Evolutionary conservation across 768 basidiomycete genomes (phyloP).

Genomic region (Cytidiella melzeri): DNA sequence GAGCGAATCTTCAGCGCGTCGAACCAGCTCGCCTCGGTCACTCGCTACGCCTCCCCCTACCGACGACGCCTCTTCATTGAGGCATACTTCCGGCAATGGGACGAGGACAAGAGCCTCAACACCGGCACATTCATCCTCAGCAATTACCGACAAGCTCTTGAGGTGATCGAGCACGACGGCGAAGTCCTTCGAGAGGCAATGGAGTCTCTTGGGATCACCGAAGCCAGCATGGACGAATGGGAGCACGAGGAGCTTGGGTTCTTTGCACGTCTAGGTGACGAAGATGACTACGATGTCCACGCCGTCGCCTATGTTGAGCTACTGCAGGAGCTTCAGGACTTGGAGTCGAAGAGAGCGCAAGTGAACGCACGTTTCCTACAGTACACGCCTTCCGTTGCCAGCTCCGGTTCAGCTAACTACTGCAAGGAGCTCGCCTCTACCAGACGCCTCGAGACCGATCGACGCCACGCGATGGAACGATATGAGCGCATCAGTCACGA

Average conservation of each 20-base stretch:
- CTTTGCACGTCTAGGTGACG: conserved; percentile 22
- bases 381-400: neutral
- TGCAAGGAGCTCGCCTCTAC: conserved; percentile 14
- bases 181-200: conserved; percentile 11
- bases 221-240: conserved; percentile 19
- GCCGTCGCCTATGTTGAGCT: conserved; percentile 29
- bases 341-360: conserved; percentile 5
- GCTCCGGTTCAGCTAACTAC: neutral
- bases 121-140: conserved; percentile 21
- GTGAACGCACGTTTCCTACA: conserved; percentile 1
- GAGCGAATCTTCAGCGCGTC: conserved; percentile 26
- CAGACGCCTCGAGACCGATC: conserved; percentile 20
- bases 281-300: conserved; percentile 23
- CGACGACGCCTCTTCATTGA: conserved; percentile 9
- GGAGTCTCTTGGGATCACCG: conserved; percentile 9
- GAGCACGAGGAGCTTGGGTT: conserved; percentile 17
- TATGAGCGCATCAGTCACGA: conserved; percentile 13
- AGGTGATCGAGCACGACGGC: conserved; percentile 18
- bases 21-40: conserved; percentile 19
- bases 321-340: conserved; percentile 17
- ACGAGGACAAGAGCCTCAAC: conserved; percentile 22
- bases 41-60: conserved; percentile 10
- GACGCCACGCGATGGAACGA: conserved; percentile 15
- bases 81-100: conserved; percentile 13
- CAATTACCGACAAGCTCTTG: conserved; percentile 27